Percentiles rank a stretch among this genome's conserved stretches.
These are phyloP conservation scores for Rutstroemia sydowiana DNA, from an alignment of 2,329 filamentous ascomycete species.

Conservation along the genomic window DNA sequence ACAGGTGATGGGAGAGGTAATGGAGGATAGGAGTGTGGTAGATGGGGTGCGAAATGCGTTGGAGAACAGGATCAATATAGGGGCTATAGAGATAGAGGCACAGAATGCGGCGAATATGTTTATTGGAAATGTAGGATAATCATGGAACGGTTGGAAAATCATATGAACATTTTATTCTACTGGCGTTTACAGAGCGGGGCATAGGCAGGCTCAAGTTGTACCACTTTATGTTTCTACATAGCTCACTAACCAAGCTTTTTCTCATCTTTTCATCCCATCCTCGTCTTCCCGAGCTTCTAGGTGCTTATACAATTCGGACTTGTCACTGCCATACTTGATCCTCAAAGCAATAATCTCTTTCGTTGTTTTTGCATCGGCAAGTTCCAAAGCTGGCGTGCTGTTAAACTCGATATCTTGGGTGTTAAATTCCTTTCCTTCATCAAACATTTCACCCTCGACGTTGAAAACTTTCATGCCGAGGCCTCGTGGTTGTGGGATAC, in stretches of 20 bases:
- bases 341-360: conserved; percentile 37
- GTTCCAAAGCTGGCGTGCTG: conserved; percentile 39
- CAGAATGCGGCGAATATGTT: conserved; percentile 50
- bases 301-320: conserved; percentile 35
- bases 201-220: too few species aligned
- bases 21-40: conserved; percentile 72
- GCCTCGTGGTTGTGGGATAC: conserved; percentile 38
- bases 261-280: too few species aligned
- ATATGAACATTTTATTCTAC: not conserved
- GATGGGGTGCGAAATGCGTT: conserved; percentile 64
- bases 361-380: conserved; percentile 38
- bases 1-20: conserved; percentile 61
- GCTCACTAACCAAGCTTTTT: too few species aligned
- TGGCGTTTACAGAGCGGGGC: too few species aligned
- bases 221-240: too few species aligned
- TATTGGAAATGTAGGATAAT: conserved; percentile 5
- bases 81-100: conserved; percentile 53
- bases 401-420: conserved; percentile 42
- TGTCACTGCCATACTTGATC: conserved; percentile 32
- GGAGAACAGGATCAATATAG: conserved; percentile 55
- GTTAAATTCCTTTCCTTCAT: conserved; percentile 29
- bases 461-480: conserved; percentile 44
- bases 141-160: not conserved
- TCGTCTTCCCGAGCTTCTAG: conserved; percentile 34
- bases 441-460: conserved; percentile 37